phyloP scores from a whole-genome alignment of 164 flowering plant species.

The Taxillus chinensis region DNA sequence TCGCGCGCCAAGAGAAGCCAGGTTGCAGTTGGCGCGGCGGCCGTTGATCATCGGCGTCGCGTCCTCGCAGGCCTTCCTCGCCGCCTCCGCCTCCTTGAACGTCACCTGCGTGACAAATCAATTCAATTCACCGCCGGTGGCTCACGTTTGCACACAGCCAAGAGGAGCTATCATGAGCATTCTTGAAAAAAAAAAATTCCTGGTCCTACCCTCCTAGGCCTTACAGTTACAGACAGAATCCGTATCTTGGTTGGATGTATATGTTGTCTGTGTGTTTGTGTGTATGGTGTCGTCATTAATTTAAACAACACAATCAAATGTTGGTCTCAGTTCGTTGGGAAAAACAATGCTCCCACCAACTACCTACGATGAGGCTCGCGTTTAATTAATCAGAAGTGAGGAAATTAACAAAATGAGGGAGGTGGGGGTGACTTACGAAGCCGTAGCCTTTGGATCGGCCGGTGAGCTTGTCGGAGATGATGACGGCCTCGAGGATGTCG shows the following conservation, averaged over 20 bases:
- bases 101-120: conserved; percentile 51
- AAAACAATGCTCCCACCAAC: too few relatives aligned
- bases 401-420: not conserved
- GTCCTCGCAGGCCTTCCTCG: conserved; percentile 87
- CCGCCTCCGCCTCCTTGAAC: conserved; percentile 84
- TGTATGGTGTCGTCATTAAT: not conserved
- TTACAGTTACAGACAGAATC: too few relatives aligned
- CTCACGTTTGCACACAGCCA: conserved; percentile 4
- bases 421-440: conserved; percentile 43
- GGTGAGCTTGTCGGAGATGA: conserved; percentile 79
- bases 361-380: too few relatives aligned
- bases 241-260: too few relatives aligned
- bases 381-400: too few relatives aligned
- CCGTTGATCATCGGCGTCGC: conserved; percentile 78
- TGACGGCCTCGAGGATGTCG: conserved; percentile 89
- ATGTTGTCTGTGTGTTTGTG: too few relatives aligned
- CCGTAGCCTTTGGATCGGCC: conserved; percentile 99
- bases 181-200: too few relatives aligned
- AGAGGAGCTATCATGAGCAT: not conserved
- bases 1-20: conserved; percentile 88
- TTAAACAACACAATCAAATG: too few relatives aligned
- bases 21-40: conserved; percentile 89
- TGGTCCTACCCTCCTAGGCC: too few relatives aligned
- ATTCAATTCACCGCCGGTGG: not conserved
- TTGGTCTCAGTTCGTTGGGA: too few relatives aligned